Evolutionary conservation across 495 filamentous ascomycete genomes (phyloP), one percentile per base, ranked within the genome.

Genomic region (Hypoxylon cercidicola): DNA sequence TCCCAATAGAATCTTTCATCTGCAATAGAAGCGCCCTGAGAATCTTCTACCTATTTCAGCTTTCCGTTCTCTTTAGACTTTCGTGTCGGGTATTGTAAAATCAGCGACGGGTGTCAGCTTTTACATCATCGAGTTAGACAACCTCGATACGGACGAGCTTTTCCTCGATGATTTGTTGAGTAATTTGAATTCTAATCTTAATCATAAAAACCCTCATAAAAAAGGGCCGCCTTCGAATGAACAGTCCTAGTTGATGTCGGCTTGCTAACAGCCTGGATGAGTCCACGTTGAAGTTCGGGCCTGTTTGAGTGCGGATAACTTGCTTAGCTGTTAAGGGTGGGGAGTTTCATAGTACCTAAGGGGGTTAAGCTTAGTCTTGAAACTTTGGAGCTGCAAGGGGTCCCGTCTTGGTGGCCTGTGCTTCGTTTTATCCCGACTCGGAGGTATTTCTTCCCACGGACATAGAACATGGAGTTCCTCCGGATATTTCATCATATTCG

Each of bases 381-480:
- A 68, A 68, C 65, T 47, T 40, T 43, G n/a, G 41, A 55, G 59
- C 52, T 67, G 47, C 64, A 50, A 48, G 51, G n/a, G 16, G 13
- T 15, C 39, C 5, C 15, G 39, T 6, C 15, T 41, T 15, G 39
- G 10, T 66, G 23, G 55, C 37, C 55, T 55, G 37, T 65, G 62
- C 48, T 65, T 15, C 15, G n/a, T 41, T 55, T 55, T 41, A 44
- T 49, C 41, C 40, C 40, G 48, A 50, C 49, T 51, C 39, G 54
- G 59, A 41, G 35, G 23, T 68, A 55, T 55, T 53, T 44, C 55
- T 59, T 51, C 48, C 39, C 44, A 55, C 55, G 20, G 52, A 55
- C 18, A 55, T 15, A 19, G 5, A 16, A 23, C 32, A 49, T 13
- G 5, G 40, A 59, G 12, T 34, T 60, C 35, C 18, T 20, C 21